Conservation (phyloP, 345 rosid genomes). For the Citrus cavaleriei region DNA sequence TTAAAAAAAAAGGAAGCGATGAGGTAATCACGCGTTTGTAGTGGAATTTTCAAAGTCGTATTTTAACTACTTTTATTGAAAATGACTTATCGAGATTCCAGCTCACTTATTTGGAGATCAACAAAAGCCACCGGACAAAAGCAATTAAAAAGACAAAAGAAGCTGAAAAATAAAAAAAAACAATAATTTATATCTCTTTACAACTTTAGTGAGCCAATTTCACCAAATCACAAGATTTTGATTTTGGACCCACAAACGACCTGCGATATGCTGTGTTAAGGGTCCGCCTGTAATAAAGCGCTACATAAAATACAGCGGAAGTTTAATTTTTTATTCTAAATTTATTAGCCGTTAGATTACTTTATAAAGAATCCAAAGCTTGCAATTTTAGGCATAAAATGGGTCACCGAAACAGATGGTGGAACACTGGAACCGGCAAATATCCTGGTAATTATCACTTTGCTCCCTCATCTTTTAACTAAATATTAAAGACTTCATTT, state of each 20-base stretch:
- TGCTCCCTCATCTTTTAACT: no score
- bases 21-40: not conserved
- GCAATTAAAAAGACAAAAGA: not conserved
- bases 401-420: no score
- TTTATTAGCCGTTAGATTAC: no score
- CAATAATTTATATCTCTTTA: not conserved
- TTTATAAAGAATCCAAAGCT: no score
- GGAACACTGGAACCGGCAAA: no score
- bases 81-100: not conserved
- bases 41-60: not conserved
- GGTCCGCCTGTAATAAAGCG: no score
- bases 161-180: not conserved
- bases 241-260: not conserved
- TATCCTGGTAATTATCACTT: no score
- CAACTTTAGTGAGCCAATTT: not conserved
- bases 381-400: no score
- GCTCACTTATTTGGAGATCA: not conserved
- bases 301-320: no score
- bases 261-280: not conserved
- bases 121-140: not conserved
- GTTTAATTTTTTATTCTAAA: no score
- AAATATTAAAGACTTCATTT: no score
- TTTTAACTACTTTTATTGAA: not conserved
- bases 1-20: not conserved
- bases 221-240: not conserved